Evolutionary conservation across 306 rosid species (phyloP).

Genomic region (Vicia villosa): DNA sequence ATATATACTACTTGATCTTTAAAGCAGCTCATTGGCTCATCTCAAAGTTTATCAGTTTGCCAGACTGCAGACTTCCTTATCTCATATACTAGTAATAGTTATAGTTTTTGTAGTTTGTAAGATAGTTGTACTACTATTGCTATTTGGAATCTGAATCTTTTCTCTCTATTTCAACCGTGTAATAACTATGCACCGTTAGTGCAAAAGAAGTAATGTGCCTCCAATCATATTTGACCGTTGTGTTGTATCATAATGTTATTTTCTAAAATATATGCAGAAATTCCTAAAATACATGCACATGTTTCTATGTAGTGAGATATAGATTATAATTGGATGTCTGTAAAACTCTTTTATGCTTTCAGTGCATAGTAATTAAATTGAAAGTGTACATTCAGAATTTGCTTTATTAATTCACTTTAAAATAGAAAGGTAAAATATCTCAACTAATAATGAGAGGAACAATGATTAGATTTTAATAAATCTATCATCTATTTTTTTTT

Average conservation of each 20-base stretch:
- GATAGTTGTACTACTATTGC: constrained; percentile 21
- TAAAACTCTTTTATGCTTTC: not conserved
- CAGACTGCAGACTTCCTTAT: not conserved
- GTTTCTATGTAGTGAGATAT: not conserved
- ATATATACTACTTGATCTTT: constrained; percentile 25
- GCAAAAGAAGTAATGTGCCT: not conserved
- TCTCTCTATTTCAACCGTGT: constrained; percentile 27
- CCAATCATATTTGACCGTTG: not conserved
- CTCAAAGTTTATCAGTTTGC: constrained; percentile 23
- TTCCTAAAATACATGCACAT: no score
- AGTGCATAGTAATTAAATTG: not conserved
- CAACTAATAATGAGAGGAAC: constrained; percentile 8
- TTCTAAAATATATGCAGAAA: not conserved
- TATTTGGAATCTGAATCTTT: constrained; percentile 24
- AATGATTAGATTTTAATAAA: constrained; percentile 6
- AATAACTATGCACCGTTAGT: not conserved
- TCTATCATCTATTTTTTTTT: not conserved
- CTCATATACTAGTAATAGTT: constrained; percentile 3
- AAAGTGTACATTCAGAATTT: not conserved
- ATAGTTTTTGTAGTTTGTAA: not conserved
- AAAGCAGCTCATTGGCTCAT: constrained; percentile 25
- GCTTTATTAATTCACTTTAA: not conserved
- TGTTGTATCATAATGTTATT: not conserved
- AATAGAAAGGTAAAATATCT: not conserved
- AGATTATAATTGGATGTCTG: not conserved